Conservation (phyloP, 306 rosid species). For the Cucurbita maxima region DNA sequence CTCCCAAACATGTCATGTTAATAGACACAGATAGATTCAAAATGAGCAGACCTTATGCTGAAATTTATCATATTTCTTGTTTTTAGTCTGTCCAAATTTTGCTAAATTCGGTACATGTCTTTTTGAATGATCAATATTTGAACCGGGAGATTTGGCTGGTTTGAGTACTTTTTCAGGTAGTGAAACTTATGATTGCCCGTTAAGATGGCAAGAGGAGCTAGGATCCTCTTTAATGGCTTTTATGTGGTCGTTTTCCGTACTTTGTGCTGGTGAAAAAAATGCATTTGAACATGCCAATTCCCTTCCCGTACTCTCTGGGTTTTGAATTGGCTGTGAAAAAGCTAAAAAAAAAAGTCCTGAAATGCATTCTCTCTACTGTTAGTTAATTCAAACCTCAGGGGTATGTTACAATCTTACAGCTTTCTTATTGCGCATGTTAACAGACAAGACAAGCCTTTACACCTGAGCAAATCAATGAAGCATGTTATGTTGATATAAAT, state of each 20-base stretch:
- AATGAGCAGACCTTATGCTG: background rate
- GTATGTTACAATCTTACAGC: background rate
- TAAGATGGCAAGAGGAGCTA: background rate
- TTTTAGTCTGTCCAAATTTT: background rate
- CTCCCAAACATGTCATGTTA: too few relatives aligned
- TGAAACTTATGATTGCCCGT: background rate
- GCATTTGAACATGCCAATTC: background rate
- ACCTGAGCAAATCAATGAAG: constrained; percentile 70
- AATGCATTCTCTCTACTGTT: background rate
- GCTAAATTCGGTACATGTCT: background rate
- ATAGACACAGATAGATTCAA: background rate
- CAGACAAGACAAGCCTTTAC: constrained; percentile 75
- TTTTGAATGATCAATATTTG: background rate
- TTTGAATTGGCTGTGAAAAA: background rate
- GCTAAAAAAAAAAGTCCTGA: background rate
- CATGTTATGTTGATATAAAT: constrained; percentile 64
- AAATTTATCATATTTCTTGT: background rate
- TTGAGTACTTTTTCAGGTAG: background rate
- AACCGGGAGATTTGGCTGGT: background rate
- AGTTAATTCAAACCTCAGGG: background rate
- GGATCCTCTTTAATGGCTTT: background rate
- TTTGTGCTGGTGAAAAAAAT: background rate
- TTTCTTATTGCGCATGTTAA: constrained; percentile 12
- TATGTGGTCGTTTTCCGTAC: background rate
- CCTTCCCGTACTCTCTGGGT: background rate